Base-by-base conservation (phyloP, 2,329 filamentous ascomycete species). In the Madurella mycetomatis region DNA sequence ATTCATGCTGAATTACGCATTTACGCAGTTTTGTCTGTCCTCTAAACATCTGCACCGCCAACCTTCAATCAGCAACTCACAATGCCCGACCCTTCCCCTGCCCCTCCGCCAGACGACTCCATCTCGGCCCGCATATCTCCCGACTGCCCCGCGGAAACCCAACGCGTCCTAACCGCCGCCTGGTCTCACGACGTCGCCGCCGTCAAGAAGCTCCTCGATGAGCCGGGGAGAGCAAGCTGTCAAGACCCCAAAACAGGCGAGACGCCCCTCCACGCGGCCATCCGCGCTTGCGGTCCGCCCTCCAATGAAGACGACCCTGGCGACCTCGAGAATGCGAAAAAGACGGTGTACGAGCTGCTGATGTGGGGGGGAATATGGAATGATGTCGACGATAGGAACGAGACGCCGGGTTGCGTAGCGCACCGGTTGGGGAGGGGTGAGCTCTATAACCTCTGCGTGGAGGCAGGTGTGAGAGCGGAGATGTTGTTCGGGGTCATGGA, bases 311-410 rank as follows among this genome's bases (percentile, higher is more conserved):
- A 63, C 37, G 59, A 66, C 2, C 69, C 70, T 2, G 67, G 68
- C 9, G 72, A 73, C 19, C 72, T 87, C 32, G 80, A 85, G 45
- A 80, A 81, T 40, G 88, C 85, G 2, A 79, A 80, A 52, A 82
- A 84, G 49, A 86, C 86, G 0, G 75, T 96, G 4, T 81, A 82
- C 62, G 82, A 94, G 66, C 78, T 97, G 8, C 84, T 97, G 56
- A 81, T 92, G 65, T 87, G 88, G 62, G 94, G 94, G 32, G 94
- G 90, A 11, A 96, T 97, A 63, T 99, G 94, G 94, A 99, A 99
- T 73, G 92, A 96, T 69, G 76, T 97, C 53, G 90, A 97, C 70
- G 73, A 77, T 61, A 86, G 89, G 63, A 82, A 90, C 64, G 92
- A 97, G 76, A 97, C 94, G 2, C 91, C 94, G 0, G 94, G 91